phyloP scores from a whole-genome alignment of 805 yeast species.

The Yarrowia sp. region DNA sequence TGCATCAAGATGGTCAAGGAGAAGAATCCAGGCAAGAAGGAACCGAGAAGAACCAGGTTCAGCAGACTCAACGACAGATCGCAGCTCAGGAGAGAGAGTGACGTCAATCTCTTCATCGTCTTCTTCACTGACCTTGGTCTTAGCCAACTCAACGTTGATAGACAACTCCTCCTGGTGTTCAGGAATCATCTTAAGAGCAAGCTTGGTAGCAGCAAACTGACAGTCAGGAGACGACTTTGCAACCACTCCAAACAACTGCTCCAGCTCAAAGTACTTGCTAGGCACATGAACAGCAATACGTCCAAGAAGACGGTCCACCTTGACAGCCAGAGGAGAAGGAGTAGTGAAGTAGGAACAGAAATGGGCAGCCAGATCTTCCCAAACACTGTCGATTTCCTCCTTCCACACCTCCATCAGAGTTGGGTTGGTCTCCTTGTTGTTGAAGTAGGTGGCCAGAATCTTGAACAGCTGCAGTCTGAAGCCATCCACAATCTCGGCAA shows the following conservation, averaged over 20 bases:
- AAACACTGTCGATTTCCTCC: slow-evolving; percentile 22
- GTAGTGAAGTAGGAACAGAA: slow-evolving; percentile 7
- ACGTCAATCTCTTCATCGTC: slow-evolving; percentile 29
- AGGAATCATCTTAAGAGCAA: slow-evolving; percentile 30
- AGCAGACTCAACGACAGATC: slow-evolving; percentile 6
- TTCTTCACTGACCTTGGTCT: slow-evolving; percentile 36
- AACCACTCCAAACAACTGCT: slow-evolving; percentile 1
- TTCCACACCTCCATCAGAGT: slow-evolving; percentile 12
- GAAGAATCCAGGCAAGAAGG: slow-evolving; percentile 16
- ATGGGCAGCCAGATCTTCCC: slow-evolving; percentile 13
- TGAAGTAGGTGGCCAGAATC: slow-evolving; percentile 21
- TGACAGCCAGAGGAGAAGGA: slow-evolving; percentile 20
- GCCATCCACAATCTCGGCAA: slow-evolving; percentile 25
- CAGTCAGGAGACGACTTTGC: slow-evolving; percentile 21
- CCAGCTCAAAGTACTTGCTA: slow-evolving; percentile 5
- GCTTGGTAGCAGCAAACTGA: slow-evolving; percentile 31
- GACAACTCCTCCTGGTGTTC: slow-evolving; percentile 33
- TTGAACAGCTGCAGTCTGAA: slow-evolving; percentile 23
- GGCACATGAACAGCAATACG: slow-evolving; percentile 13
- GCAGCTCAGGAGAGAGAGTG: slow-evolving; percentile 15
- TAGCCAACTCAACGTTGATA: slow-evolving; percentile 45
- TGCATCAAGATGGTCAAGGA: slow-evolving; percentile 19
- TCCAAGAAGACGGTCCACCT: slow-evolving; percentile 20
- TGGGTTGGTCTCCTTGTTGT: slow-evolving; percentile 25
- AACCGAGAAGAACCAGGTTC: slow-evolving; percentile 21